A percentile compares a stretch with the other conserved stretches of the same genome.
phyloP scores from a whole-genome alignment of 2,329 filamentous ascomycete genomes.

The Paracamarosporium sp. region DNA sequence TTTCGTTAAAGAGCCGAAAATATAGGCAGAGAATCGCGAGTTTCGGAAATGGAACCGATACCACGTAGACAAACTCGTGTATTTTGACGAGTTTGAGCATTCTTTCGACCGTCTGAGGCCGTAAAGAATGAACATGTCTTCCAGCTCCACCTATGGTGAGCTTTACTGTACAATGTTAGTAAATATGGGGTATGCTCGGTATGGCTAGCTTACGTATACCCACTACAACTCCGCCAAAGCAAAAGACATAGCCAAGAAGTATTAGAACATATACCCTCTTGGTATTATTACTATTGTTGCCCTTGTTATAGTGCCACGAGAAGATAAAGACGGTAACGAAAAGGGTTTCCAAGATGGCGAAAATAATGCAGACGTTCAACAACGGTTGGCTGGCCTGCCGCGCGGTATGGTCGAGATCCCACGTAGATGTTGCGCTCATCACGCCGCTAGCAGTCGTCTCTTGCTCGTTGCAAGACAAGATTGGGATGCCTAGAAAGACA shows the following conservation, averaged over 20 bases:
- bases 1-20: slow-evolving; percentile 22
- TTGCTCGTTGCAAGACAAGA: neutral
- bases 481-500: slow-evolving; percentile 6
- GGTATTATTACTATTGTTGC: slow-evolving; percentile 16
- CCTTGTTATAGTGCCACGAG: slow-evolving; percentile 25
- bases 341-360: slow-evolving; percentile 26
- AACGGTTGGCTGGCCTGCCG: slow-evolving; percentile 16
- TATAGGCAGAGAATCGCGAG: slow-evolving; percentile 27
- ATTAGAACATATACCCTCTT: slow-evolving; percentile 17
- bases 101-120: slow-evolving; percentile 12
- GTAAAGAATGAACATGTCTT: slow-evolving; percentile 16
- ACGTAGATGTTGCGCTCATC: neutral
- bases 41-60: slow-evolving; percentile 25
- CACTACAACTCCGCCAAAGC: slow-evolving; percentile 21
- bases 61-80: slow-evolving; percentile 22
- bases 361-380: slow-evolving; percentile 25
- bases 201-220: slow-evolving; percentile 21
- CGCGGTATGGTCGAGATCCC: neutral
- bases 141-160: slow-evolving; percentile 25
- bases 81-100: slow-evolving; percentile 24
- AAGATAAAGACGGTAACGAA: slow-evolving; percentile 25
- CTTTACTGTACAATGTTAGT: slow-evolving; percentile 20
- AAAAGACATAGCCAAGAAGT: slow-evolving; percentile 22
- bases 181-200: neutral
- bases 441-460: neutral